Conservation (phyloP, 257 asterid species). For the Fraxinus excelsior region DNA sequence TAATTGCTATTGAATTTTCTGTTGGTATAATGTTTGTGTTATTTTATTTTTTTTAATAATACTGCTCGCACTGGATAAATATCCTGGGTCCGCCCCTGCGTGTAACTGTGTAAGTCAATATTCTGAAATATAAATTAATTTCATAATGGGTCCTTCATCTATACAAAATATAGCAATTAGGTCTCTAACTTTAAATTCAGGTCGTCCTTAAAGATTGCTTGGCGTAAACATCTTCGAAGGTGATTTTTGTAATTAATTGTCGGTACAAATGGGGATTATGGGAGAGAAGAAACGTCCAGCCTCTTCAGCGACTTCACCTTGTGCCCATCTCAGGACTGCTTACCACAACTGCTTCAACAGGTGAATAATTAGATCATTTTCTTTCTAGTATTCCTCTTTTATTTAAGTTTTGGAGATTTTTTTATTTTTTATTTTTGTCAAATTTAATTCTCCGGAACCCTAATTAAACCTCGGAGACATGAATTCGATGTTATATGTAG, state of each 20-base stretch:
- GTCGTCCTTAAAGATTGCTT: not conserved
- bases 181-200: no score
- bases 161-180: not conserved
- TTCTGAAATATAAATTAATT: not conserved
- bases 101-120: not conserved
- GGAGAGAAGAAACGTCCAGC: conserved; percentile 51
- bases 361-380: conserved; percentile 34
- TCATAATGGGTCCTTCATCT: not conserved
- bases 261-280: conserved; percentile 53
- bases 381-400: not conserved
- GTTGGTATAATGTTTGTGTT: no score
- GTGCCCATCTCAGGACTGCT: conserved; percentile 72
- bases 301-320: conserved; percentile 70
- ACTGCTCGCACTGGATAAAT: no score
- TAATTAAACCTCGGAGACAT: conserved; percentile 10
- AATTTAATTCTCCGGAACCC: conserved; percentile 18
- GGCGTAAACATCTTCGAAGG: conserved; percentile 8
- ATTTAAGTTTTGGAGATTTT: not conserved
- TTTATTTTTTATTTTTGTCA: not conserved
- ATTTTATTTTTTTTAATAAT: no score
- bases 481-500: conserved; percentile 31
- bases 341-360: conserved; percentile 87
- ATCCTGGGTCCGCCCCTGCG: no score
- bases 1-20: no score
- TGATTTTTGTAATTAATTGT: not conserved